These are phyloP conservation scores for Withania somnifera DNA, from an alignment of 305 asterid species.

Conservation along the genomic window DNA sequence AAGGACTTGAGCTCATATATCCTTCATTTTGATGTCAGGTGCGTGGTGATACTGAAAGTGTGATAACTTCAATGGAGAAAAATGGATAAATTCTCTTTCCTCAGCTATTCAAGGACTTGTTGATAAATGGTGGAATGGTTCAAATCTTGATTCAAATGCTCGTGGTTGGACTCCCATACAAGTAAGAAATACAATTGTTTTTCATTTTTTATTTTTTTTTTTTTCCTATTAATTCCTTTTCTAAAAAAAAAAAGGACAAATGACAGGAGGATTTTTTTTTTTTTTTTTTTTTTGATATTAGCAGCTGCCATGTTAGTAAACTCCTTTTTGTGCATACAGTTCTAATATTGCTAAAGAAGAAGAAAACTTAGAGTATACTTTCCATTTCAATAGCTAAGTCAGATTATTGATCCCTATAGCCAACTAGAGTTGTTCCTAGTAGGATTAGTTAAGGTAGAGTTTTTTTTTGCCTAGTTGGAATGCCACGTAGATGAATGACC, in stretches of 20 bases:
- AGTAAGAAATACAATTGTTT: slow-evolving; percentile 17
- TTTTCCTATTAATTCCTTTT: not conserved
- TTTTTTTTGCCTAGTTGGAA: too few species aligned
- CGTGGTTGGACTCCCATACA: slow-evolving; percentile 98
- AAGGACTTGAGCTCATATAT: too few species aligned
- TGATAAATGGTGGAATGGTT: slow-evolving; percentile 94
- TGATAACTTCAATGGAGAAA: slow-evolving; percentile 53
- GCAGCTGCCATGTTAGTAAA: not conserved
- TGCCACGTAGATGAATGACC: too few species aligned
- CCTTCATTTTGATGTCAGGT: slow-evolving; percentile 18
- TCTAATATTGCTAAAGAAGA: not conserved
- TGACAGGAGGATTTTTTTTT: too few species aligned
- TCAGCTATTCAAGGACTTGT: slow-evolving; percentile 82
- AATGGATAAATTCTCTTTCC: slow-evolving; percentile 54
- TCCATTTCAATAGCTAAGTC: too few species aligned
- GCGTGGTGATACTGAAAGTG: slow-evolving; percentile 45
- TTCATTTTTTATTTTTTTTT: not conserved
- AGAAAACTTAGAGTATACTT: too few species aligned
- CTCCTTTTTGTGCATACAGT: not conserved
- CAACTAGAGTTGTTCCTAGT: too few species aligned
- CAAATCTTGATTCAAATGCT: slow-evolving; percentile 96
- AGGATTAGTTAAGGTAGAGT: too few species aligned
- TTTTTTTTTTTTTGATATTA: too few species aligned
- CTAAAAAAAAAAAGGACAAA: not conserved
- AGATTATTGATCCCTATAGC: too few species aligned